These are phyloP conservation scores for Neotropicomus parvogracilis DNA, from an alignment of 1,284 basidiomycete genomes.

Conservation along the genomic window DNA sequence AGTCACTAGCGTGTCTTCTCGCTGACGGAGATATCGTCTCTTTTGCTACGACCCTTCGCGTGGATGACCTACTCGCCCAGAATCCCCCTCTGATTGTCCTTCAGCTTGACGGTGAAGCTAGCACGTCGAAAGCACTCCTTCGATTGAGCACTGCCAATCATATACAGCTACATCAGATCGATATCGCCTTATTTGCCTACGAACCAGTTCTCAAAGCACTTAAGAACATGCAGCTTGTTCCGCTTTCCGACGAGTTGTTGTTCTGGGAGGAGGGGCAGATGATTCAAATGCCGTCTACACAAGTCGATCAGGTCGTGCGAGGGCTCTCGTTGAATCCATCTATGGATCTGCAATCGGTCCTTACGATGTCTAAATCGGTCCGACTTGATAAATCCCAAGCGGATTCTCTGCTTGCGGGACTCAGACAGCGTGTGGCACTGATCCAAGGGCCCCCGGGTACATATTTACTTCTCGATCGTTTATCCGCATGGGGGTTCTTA, in stretches of 20 bases:
- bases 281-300: constrained; percentile 1
- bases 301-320: constrained; percentile 18
- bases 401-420: constrained; percentile 45
- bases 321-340: constrained; percentile 35
- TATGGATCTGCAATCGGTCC: constrained; percentile 38
- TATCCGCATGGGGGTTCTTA: not conserved
- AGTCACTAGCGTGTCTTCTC: constrained; percentile 51
- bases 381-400: constrained; percentile 51
- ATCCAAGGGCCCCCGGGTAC: constrained; percentile 67
- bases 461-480: constrained; percentile 7
- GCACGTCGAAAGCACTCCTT: constrained; percentile 38
- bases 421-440: constrained; percentile 52
- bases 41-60: constrained; percentile 52
- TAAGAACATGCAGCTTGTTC: constrained; percentile 42
- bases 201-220: constrained; percentile 56
- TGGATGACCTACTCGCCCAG: constrained; percentile 47
- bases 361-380: constrained; percentile 38
- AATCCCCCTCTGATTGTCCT: constrained; percentile 50
- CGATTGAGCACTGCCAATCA: constrained; percentile 37
- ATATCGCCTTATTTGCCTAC: constrained; percentile 59
- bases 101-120: constrained; percentile 46
- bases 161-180: constrained; percentile 52
- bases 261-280: constrained; percentile 39
- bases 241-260: constrained; percentile 49
- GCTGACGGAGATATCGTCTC: constrained; percentile 45